Base-by-base conservation (phyloP, 352 stramenopile genomes). In the Detonula confervacea region DNA sequence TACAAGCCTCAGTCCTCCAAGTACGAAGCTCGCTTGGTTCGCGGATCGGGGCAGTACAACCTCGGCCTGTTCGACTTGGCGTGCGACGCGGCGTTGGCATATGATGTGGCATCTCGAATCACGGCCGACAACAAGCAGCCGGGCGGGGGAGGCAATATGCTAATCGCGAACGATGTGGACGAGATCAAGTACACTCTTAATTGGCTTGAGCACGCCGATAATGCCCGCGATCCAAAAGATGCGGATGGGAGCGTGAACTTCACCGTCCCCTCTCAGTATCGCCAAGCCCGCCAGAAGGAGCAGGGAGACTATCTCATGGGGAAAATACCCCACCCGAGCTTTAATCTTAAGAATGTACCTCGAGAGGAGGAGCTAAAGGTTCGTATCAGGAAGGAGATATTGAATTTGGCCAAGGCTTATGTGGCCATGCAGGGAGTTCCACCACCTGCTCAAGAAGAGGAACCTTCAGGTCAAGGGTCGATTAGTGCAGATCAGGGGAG, bases 81-180 rank as follows among this genome's bases (percentile, higher is more conserved):
- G 51, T 33, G 46, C n/a, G 64, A 73, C 25, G 64, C 64, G n/a
- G 64, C 64, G 6, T 64, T 73, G 30, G 64, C 64, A 35, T 73
- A 73, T 54, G 64, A 73, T 56, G 64, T 54, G 14, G 64, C 63
- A 35, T 22, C 49, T 30, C 42, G 63, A 20, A 14, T 72, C 1
- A 33, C 47, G 5, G 33, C 33, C n/a, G n/a, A n/a, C n/a, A n/a
- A n/a, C n/a, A n/a, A n/a, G n/a, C n/a, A n/a, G n/a, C n/a, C n/a
- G n/a, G n/a, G n/a, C n/a, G n/a, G n/a, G 0, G 47, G 63, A 25
- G 63, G 47, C n/a, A 72, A 39, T 14, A 47, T 18, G 1, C 12
- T 22, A 42, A 7, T 49, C 20, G 33, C 12, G 8, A 56, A 37
- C 27, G 39, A 42, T 30, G 25, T 51, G 4, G 61, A 70, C 37